phyloP scores from a whole-genome alignment of 257 asterid genomes.

The Solanum arcanum region DNA sequence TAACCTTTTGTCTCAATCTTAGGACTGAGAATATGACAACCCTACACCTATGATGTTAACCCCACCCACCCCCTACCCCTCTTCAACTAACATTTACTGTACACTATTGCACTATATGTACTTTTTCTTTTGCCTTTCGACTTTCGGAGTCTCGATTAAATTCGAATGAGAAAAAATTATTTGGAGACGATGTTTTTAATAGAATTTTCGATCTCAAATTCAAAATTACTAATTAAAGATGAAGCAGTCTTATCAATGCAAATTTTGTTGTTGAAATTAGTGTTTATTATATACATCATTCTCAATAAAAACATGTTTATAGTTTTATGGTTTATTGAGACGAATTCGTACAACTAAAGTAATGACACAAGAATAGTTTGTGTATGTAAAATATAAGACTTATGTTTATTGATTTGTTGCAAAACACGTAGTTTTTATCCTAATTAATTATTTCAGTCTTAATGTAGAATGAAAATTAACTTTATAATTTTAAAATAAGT shows the following conservation, averaged over 20 bases:
- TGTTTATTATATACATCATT: too few relatives aligned
- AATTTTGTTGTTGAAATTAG: background rate
- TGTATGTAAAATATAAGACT: background rate
- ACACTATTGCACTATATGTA: background rate
- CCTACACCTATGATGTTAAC: constrained; percentile 9
- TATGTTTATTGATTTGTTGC: background rate
- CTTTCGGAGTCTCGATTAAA: accelerated
- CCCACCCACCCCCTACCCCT: background rate
- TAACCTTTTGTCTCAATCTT: constrained; percentile 5
- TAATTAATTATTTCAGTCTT: background rate
- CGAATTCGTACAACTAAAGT: background rate
- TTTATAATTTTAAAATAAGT: too few relatives aligned
- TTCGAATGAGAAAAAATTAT: accelerated
- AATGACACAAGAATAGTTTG: background rate
- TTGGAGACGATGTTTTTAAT: accelerated
- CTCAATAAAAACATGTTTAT: too few relatives aligned
- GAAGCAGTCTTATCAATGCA: accelerated
- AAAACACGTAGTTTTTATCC: background rate
- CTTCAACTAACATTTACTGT: background rate
- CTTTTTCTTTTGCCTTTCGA: background rate
- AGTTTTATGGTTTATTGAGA: background rate
- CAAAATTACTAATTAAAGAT: accelerated
- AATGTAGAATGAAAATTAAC: too few relatives aligned
- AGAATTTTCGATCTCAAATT: accelerated
- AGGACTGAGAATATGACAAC: constrained; percentile 7